Conservation (phyloP, 1,139 yeast species). For the Yamadazyma trypodendri region DNA sequence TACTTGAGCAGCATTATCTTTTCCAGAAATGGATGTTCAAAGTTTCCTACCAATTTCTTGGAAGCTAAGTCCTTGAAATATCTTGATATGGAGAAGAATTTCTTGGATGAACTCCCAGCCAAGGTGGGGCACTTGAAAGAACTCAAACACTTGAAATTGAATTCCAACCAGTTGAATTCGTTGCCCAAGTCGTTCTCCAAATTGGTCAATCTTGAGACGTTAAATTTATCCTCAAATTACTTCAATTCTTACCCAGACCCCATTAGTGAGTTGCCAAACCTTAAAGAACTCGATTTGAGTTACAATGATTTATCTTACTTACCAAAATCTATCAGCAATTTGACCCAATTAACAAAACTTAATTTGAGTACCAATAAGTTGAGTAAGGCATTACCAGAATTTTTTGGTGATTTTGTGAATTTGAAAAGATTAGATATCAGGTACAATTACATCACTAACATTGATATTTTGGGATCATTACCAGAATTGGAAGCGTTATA, state of each 20-base stretch:
- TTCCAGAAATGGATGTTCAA: conserved; percentile 70
- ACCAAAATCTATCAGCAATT: conserved; percentile 61
- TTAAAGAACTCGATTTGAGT: conserved; percentile 74
- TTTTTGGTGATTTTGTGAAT: conserved; percentile 51
- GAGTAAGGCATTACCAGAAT: conserved; percentile 53
- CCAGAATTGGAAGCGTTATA: conserved; percentile 71
- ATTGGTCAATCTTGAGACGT: conserved; percentile 52
- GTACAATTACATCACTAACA: conserved; percentile 65
- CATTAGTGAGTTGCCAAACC: conserved; percentile 57
- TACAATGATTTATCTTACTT: conserved; percentile 67
- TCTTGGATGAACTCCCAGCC: conserved; percentile 61
- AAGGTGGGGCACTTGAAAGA: conserved; percentile 53
- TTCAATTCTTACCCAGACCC: conserved; percentile 69
- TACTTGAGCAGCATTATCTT: conserved; percentile 67
- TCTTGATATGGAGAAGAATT: conserved; percentile 77
- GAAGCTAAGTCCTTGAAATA: conserved; percentile 68
- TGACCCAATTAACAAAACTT: conserved; percentile 62
- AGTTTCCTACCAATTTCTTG: conserved; percentile 70
- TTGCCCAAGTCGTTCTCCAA: conserved; percentile 66
- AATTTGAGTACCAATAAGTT: conserved; percentile 75
- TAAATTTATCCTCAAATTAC: conserved; percentile 81
- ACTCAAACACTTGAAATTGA: conserved; percentile 58
- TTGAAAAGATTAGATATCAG: conserved; percentile 76
- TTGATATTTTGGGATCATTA: conserved; percentile 62
- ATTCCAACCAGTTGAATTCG: conserved; percentile 67